Conservation (phyloP, 306 rosid genomes). For the Arachis stenosperma region DNA sequence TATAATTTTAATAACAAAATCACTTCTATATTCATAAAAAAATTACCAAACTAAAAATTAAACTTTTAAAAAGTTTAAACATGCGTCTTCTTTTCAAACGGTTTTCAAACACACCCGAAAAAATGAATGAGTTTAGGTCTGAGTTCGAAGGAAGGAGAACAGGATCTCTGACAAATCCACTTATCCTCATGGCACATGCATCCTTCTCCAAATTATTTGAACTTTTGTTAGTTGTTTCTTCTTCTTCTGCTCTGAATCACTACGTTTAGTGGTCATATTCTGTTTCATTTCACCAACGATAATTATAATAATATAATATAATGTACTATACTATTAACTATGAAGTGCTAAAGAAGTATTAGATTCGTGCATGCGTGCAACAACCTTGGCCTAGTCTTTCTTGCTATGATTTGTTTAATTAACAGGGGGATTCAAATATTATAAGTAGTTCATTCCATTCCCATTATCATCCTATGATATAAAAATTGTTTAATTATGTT, state of each 20-base stretch:
- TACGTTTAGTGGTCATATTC: neutral
- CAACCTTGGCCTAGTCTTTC: neutral
- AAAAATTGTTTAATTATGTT: too few relatives aligned
- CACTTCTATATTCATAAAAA: too few relatives aligned
- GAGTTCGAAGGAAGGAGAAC: constrained; percentile 1
- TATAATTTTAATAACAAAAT: too few relatives aligned
- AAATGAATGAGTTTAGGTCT: neutral
- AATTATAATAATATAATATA: neutral
- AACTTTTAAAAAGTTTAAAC: too few relatives aligned
- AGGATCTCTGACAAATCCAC: constrained; percentile 21
- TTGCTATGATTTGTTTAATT: too few relatives aligned
- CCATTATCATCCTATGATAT: too few relatives aligned
- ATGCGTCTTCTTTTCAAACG: too few relatives aligned
- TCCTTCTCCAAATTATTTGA: neutral
- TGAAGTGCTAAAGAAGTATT: too few relatives aligned
- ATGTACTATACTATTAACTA: too few relatives aligned
- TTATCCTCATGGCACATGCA: neutral
- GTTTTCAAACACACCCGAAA: neutral
- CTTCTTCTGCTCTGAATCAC: neutral
- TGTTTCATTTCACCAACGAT: neutral
- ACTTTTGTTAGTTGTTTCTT: neutral
- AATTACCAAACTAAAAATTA: too few relatives aligned
- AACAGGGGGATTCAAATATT: too few relatives aligned
- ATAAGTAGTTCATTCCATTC: too few relatives aligned
- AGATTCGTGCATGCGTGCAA: neutral